Conservation (phyloP, 805 yeast genomes). For the Huiozyma naganishii region DNA sequence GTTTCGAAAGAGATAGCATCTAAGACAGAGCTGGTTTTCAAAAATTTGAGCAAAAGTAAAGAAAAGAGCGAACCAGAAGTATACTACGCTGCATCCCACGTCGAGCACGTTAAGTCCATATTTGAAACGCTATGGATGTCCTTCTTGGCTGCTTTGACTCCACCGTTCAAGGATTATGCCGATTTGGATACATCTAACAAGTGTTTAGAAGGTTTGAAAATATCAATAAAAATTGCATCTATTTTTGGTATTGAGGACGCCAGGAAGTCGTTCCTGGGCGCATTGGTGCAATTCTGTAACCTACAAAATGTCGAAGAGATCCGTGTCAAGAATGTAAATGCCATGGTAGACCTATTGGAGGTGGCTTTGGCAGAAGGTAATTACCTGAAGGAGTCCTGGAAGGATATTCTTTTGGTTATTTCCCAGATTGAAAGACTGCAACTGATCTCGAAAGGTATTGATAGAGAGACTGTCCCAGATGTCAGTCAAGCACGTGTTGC, state of each 20-base stretch:
- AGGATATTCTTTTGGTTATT: conserved; percentile 64
- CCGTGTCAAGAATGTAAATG: conserved; percentile 68
- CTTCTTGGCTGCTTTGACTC: conserved; percentile 83
- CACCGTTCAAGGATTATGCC: conserved; percentile 83
- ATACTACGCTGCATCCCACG: conserved; percentile 74
- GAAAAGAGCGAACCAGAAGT: conserved; percentile 34
- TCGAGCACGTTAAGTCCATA: conserved; percentile 85
- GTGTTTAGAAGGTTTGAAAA: conserved; percentile 77
- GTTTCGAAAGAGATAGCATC: conserved; percentile 87
- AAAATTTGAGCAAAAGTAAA: conserved; percentile 44
- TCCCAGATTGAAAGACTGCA: conserved; percentile 90
- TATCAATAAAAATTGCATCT: conserved; percentile 75
- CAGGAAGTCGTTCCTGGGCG: conserved; percentile 79
- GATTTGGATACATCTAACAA: conserved; percentile 56
- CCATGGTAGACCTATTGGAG: conserved; percentile 62
- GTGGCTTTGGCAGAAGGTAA: conserved; percentile 77
- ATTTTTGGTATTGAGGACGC: conserved; percentile 77
- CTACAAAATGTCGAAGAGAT: conserved; percentile 70
- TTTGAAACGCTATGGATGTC: conserved; percentile 98
- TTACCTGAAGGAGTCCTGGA: conserved; percentile 67
- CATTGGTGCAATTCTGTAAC: conserved; percentile 78
- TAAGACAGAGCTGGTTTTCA: conserved; percentile 78
- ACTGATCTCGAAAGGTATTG: conserved; percentile 76
- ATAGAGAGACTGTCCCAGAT: conserved; percentile 78
- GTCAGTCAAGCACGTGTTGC: conserved; percentile 65